Conservation (phyloP, 2,329 filamentous ascomycete genomes). For the Neofusicoccum laricinum region DNA sequence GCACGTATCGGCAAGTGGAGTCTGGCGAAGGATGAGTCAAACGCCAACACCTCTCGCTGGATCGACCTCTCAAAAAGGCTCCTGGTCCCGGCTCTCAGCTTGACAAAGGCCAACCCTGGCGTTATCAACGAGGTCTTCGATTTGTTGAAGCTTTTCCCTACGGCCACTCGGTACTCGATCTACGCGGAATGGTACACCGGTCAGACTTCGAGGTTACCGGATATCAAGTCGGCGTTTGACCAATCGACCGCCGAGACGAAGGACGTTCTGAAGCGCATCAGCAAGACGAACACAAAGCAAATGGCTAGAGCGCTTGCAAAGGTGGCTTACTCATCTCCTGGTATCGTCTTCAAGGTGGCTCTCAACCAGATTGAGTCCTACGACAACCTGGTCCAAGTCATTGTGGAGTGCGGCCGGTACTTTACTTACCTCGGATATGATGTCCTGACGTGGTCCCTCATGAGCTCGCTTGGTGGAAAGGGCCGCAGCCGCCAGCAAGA, state of each 20-base stretch:
- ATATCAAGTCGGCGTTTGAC: conserved; percentile 76
- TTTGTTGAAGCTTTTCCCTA: conserved; percentile 74
- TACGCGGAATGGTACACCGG: conserved; percentile 93
- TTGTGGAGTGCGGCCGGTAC: conserved; percentile 91
- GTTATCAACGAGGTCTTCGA: conserved; percentile 84
- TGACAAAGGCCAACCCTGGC: conserved; percentile 79
- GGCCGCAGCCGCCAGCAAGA: conserved; percentile 59
- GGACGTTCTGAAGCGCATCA: conserved; percentile 83
- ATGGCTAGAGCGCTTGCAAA: conserved; percentile 90
- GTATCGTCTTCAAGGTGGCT: conserved; percentile 84
- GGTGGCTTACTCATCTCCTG: conserved; percentile 85
- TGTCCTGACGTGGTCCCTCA: conserved; percentile 85
- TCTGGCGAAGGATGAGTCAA: conserved; percentile 66
- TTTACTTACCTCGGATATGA: conserved; percentile 93
- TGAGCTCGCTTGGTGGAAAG: conserved; percentile 65
- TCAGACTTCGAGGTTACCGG: conserved; percentile 69
- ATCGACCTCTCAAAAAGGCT: conserved; percentile 77
- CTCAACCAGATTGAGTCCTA: conserved; percentile 91
- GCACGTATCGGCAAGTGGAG: conserved; percentile 81
- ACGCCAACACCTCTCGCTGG: conserved; percentile 74
- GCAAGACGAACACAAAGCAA: conserved; percentile 77
- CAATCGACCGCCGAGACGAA: conserved; percentile 75
- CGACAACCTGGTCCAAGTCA: conserved; percentile 88
- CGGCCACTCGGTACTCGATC: conserved; percentile 75
- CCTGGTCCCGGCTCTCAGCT: conserved; percentile 82